These are phyloP conservation scores for Irpex lacteus DNA, from an alignment of 1,284 basidiomycete species.

Conservation along the genomic window DNA sequence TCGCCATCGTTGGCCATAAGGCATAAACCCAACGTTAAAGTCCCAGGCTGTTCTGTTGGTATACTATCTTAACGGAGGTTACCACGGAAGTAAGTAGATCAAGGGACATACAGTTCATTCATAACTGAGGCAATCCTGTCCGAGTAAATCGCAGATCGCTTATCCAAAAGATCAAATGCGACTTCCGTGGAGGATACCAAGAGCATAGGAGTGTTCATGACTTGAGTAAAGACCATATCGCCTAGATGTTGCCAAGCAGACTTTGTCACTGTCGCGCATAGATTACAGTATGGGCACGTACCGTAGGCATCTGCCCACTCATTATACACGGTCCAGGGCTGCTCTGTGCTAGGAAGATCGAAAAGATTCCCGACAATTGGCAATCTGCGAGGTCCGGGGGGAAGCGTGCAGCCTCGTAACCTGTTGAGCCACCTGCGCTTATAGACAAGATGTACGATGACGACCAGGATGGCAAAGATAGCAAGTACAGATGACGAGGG, in stretches of 20 bases:
- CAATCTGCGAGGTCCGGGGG: slow-evolving; percentile 22
- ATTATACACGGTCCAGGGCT: slow-evolving; percentile 18
- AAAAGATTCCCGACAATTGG: slow-evolving; percentile 26
- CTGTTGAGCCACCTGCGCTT: background rate
- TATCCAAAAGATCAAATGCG: slow-evolving; percentile 14
- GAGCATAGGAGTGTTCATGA: background rate
- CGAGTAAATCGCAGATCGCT: slow-evolving; percentile 12
- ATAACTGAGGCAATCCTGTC: slow-evolving; percentile 1
- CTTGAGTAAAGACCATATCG: background rate
- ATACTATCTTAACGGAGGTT: background rate
- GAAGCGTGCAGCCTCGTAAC: slow-evolving; percentile 2
- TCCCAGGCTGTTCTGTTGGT: slow-evolving; percentile 22
- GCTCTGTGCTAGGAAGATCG: slow-evolving; percentile 18
- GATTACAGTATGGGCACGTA: background rate
- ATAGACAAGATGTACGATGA: background rate
- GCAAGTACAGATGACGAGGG: background rate
- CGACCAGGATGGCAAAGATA: background rate
- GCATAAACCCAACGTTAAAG: slow-evolving; percentile 29
- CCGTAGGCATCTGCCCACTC: slow-evolving; percentile 12
- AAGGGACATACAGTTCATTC: background rate
- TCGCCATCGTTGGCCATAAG: slow-evolving; percentile 33
- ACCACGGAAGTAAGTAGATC: background rate
- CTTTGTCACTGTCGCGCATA: background rate
- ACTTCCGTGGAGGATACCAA: background rate
- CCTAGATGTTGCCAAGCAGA: background rate